Percentiles rank a stretch among this genome's conserved stretches.
Evolutionary conservation across 148 eudicot genomes (phyloP).

Genomic region (Fagopyrum tataricum): DNA sequence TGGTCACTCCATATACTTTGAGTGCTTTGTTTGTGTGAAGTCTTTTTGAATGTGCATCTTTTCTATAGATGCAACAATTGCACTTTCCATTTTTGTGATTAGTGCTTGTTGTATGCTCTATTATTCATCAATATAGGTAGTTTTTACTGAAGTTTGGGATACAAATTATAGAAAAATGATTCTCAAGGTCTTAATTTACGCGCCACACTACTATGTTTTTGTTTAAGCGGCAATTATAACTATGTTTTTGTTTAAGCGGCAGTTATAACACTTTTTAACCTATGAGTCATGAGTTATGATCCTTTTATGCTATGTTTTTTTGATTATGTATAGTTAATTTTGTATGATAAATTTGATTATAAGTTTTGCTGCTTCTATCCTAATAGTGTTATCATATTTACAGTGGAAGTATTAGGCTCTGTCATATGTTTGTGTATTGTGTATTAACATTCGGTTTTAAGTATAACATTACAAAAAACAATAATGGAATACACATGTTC

Average conservation of each 20-base stretch:
- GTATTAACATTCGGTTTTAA: no score
- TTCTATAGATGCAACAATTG: no score
- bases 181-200: neutral
- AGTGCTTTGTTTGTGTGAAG: neutral
- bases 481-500: no score
- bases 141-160: neutral
- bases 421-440: no score
- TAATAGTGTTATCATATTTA: neutral
- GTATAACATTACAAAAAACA: no score
- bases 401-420: slow-evolving; percentile 13
- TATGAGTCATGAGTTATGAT: neutral
- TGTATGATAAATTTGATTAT: neutral
- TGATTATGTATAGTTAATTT: neutral
- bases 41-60: neutral
- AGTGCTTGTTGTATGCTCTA: neutral
- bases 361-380: neutral
- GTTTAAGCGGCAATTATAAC: no score
- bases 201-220: neutral
- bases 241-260: no score
- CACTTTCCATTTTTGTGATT: neutral
- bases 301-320: neutral
- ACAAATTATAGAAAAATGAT: no score
- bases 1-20: neutral
- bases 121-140: neutral
- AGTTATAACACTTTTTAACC: neutral